Evolutionary conservation across 2,329 filamentous ascomycete genomes (phyloP).

Genomic region (Diaporthe citri): DNA sequence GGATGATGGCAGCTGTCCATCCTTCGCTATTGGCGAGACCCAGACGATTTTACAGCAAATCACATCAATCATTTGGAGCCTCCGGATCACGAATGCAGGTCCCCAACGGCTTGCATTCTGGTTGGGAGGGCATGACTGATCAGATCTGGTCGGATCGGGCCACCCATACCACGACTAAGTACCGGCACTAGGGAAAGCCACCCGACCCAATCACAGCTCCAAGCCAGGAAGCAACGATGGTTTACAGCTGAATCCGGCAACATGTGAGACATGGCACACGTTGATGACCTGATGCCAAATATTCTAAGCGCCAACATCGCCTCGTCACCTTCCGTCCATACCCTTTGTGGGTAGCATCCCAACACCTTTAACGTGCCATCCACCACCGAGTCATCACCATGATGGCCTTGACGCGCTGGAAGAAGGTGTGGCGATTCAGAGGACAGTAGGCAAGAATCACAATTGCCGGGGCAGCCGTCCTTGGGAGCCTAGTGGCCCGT

Average conservation of each 20-base stretch:
- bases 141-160: constrained; percentile 26
- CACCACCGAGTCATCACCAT: constrained; percentile 20
- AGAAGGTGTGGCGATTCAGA: constrained; percentile 9
- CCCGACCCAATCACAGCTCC: constrained; percentile 18
- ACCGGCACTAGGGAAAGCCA: constrained; percentile 7
- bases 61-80: background rate
- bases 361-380: constrained; percentile 22
- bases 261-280: constrained; percentile 25
- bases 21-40: background rate
- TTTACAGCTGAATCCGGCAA: constrained; percentile 17
- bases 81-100: constrained; percentile 17
- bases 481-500: background rate
- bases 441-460: background rate
- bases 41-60: constrained; percentile 22
- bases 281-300: constrained; percentile 30
- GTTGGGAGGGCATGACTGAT: background rate
- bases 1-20: constrained; percentile 9
- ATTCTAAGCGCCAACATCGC: constrained; percentile 26
- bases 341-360: constrained; percentile 14
- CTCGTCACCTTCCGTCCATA: constrained; percentile 18
- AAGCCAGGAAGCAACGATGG: background rate
- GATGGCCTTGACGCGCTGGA: background rate
- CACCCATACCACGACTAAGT: constrained; percentile 19
- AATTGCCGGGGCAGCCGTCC: constrained; percentile 17
- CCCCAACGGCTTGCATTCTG: constrained; percentile 7